phyloP scores from a whole-genome alignment of 257 asterid species.

The Salvia hispanica region DNA sequence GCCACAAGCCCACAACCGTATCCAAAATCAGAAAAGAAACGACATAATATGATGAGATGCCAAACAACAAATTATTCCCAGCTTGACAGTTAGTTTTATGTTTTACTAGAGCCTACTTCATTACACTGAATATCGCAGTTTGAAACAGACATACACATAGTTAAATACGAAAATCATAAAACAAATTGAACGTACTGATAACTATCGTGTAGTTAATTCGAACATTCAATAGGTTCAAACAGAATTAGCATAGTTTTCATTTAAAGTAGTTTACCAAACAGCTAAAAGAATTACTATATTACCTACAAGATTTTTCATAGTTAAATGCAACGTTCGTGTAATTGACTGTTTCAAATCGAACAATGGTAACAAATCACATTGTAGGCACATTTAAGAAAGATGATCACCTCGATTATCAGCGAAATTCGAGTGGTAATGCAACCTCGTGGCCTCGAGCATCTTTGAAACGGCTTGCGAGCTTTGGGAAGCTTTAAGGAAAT shows the following conservation, averaged over 20 bases:
- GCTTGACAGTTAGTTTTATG: background rate
- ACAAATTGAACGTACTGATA: too few species aligned
- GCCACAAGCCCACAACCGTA: background rate
- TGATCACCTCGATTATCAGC: slow-evolving; percentile 91
- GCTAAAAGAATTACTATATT: slow-evolving; percentile 2
- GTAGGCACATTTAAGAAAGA: background rate
- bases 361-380: background rate
- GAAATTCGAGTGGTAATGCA: slow-evolving; percentile 94
- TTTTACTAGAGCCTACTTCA: background rate
- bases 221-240: too few species aligned
- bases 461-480: slow-evolving; percentile 85
- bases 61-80: slow-evolving; percentile 8
- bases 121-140: background rate
- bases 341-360: background rate
- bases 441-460: slow-evolving; percentile 91
- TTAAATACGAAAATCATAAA: background rate
- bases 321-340: background rate
- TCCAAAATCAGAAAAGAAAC: background rate
- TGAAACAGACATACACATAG: background rate
- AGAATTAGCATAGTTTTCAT: too few species aligned
- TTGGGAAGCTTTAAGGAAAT: slow-evolving; percentile 84
- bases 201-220: too few species aligned
- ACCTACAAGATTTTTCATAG: background rate
- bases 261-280: background rate
- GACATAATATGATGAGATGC: background rate